phyloP scores from a whole-genome alignment of 495 filamentous ascomycete species.

The Lepraria neglecta region DNA sequence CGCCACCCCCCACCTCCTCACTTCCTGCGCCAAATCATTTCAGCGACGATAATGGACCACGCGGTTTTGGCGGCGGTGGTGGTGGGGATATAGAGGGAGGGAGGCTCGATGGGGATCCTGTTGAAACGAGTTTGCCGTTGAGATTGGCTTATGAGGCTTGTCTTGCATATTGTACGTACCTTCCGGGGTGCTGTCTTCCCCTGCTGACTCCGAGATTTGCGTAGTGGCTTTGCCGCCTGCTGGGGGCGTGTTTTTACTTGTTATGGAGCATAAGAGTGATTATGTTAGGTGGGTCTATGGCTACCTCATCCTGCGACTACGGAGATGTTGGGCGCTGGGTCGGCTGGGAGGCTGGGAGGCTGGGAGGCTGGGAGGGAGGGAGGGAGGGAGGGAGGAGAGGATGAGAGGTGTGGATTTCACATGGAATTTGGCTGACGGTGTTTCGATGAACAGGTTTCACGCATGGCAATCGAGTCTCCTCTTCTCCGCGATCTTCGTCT shows the following conservation, averaged over 20 bases:
- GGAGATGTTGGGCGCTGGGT: neutral
- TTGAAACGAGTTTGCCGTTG: conserved; percentile 76
- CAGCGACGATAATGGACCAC: conserved; percentile 21
- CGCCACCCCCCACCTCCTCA: conserved; percentile 25
- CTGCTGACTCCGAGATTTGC: no score
- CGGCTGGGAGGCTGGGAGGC: neutral
- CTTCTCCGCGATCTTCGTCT: conserved; percentile 74
- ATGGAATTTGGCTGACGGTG: neutral
- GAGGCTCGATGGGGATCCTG: conserved; percentile 70
- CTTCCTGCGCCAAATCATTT: conserved; percentile 42
- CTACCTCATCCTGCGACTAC: neutral
- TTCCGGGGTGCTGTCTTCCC: no score
- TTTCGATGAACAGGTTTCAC: conserved; percentile 60
- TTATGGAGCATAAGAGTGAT: conserved; percentile 90
- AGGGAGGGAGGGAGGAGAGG: neutral
- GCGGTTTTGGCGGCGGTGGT: conserved; percentile 5
- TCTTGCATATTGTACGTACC: conserved; percentile 59
- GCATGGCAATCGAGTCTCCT: conserved; percentile 90
- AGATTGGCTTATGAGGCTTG: conserved; percentile 83
- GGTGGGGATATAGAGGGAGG: conserved; percentile 37
- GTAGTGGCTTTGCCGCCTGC: conserved; percentile 70
- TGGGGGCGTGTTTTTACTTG: conserved; percentile 74
- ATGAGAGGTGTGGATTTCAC: neutral
- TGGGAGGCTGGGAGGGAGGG: neutral
- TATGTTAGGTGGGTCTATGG: conserved; percentile 71